These are phyloP conservation scores for Trichomonas vaginalis DNA, from an alignment of 208 protist species.

Conservation along the genomic window DNA sequence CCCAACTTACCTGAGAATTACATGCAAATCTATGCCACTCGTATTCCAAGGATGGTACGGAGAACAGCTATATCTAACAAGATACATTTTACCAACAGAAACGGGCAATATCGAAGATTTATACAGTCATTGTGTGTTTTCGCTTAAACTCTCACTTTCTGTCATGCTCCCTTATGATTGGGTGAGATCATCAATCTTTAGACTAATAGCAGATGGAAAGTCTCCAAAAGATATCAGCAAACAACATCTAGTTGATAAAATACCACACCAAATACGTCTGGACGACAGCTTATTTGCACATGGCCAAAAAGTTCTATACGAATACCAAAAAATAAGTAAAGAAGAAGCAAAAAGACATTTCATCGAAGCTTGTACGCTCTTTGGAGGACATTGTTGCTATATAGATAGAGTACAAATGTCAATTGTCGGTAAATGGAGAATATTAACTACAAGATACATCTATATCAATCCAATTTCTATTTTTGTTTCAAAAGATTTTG, in stretches of 20 bases:
- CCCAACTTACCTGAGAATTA: not conserved
- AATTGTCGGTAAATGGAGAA: not conserved
- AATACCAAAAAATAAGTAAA: not conserved
- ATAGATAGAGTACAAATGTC: not conserved
- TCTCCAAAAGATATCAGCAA: not conserved
- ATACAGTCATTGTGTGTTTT: not conserved
- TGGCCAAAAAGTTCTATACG: not conserved
- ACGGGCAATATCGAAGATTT: not conserved
- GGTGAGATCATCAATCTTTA: not conserved
- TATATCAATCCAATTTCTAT: not conserved
- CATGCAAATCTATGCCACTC: not conserved
- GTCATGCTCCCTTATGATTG: not conserved
- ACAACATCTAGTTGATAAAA: not conserved
- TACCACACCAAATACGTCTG: not conserved
- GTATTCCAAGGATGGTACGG: not conserved
- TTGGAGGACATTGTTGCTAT: not conserved
- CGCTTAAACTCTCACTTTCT: not conserved
- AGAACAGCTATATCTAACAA: not conserved
- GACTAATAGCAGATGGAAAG: not conserved
- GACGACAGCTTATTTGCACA: not conserved
- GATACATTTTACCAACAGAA: not conserved
- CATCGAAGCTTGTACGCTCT: not conserved
- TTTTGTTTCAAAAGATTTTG: not conserved
- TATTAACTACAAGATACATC: not conserved
- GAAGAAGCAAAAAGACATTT: not conserved